These are phyloP conservation scores for Pseudogymnoascus sp. DNA, from an alignment of 2,329 filamentous ascomycete genomes.

Conservation along the genomic window DNA sequence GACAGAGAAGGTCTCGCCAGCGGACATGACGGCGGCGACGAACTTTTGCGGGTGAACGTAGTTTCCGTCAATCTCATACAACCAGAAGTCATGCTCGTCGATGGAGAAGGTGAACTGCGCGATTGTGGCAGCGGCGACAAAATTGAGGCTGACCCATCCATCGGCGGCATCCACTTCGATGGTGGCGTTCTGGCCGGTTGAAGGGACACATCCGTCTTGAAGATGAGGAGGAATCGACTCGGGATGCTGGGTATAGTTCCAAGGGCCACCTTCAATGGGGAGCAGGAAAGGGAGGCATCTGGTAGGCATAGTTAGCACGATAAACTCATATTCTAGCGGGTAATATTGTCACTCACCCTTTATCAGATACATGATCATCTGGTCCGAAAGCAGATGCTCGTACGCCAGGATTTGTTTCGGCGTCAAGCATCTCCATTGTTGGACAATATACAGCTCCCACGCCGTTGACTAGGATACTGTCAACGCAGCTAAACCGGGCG, in stretches of 20 bases:
- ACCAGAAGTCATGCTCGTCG: slow-evolving; percentile 37
- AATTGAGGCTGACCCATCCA: slow-evolving; percentile 32
- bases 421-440: slow-evolving; percentile 15
- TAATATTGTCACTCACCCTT: slow-evolving; percentile 21
- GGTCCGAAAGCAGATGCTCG: slow-evolving; percentile 13
- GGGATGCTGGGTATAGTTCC: slow-evolving; percentile 21
- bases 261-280: slow-evolving; percentile 14
- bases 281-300: slow-evolving; percentile 16
- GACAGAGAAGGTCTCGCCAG: slow-evolving; percentile 20
- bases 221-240: slow-evolving; percentile 20
- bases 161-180: slow-evolving; percentile 29
- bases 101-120: slow-evolving; percentile 28
- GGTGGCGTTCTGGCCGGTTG: slow-evolving; percentile 22
- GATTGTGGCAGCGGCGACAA: slow-evolving; percentile 31
- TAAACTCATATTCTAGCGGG: slow-evolving; percentile 25
- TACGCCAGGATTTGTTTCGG: slow-evolving; percentile 21
- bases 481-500: slow-evolving; percentile 12
- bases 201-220: slow-evolving; percentile 21
- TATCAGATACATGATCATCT: slow-evolving; percentile 21
- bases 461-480: slow-evolving; percentile 20
- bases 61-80: slow-evolving; percentile 38
- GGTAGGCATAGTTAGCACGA: slow-evolving; percentile 20
- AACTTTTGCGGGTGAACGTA: slow-evolving; percentile 35
- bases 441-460: slow-evolving; percentile 20
- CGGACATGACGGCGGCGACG: slow-evolving; percentile 27